These are phyloP conservation scores for Suhomyces wounanorum DNA, from an alignment of 1,139 yeast species.

Conservation along the genomic window DNA sequence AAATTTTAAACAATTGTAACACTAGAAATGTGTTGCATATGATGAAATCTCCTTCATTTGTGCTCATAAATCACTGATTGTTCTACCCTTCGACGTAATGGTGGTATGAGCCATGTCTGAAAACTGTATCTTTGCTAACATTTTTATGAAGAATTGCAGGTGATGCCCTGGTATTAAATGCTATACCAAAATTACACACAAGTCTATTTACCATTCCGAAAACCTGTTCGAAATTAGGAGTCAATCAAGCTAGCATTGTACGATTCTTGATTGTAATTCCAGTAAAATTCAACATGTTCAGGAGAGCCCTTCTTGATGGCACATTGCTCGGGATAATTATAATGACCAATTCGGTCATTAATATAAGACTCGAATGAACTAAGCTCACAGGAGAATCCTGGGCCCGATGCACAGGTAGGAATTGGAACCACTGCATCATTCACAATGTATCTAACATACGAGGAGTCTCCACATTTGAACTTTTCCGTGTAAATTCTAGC, in stretches of 20 bases:
- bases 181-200: not conserved
- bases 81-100: not conserved
- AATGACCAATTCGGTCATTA: slow-evolving; percentile 21
- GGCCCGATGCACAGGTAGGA: slow-evolving; percentile 30
- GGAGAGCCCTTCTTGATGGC: slow-evolving; percentile 19
- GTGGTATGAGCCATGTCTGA: not conserved
- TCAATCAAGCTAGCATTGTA: slow-evolving; percentile 27
- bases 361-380: slow-evolving; percentile 25
- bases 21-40: no score
- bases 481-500: slow-evolving; percentile 32
- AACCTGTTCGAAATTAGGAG: not conserved
- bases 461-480: slow-evolving; percentile 22
- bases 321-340: slow-evolving; percentile 23
- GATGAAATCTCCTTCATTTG: no score
- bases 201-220: not conserved
- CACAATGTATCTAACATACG: slow-evolving; percentile 29
- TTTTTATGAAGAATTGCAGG: not conserved
- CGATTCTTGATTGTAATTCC: slow-evolving; percentile 30
- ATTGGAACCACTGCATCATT: slow-evolving; percentile 35
- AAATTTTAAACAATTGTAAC: no score
- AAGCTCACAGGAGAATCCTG: slow-evolving; percentile 36
- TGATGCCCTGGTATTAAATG: not conserved
- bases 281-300: slow-evolving; percentile 25
- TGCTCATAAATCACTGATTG: no score
- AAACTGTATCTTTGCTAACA: not conserved